Conservation (phyloP, 2,329 filamentous ascomycete genomes). For the Fusarium coffeatum region DNA sequence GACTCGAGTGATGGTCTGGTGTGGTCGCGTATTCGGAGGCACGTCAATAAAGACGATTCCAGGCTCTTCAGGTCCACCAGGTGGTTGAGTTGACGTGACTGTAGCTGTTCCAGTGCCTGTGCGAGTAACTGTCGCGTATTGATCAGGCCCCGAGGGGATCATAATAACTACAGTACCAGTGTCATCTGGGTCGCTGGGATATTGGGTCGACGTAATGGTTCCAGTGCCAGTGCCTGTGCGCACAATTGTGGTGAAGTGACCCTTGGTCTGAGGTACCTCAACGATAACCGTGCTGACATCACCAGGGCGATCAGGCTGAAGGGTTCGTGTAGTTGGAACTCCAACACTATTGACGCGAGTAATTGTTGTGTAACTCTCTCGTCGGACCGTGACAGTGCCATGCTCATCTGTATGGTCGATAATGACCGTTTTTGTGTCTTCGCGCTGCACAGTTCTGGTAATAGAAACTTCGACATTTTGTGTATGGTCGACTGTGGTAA, state of each 20-base stretch:
- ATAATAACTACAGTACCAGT: background rate
- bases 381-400: background rate
- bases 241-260: background rate
- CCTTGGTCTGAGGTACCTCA: background rate
- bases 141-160: background rate
- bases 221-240: background rate
- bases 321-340: background rate
- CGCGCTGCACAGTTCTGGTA: background rate
- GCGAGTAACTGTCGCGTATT: slow-evolving; percentile 5
- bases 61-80: background rate
- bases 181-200: background rate
- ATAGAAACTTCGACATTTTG: background rate
- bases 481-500: background rate
- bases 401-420: background rate
- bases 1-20: background rate
- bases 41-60: background rate
- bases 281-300: background rate
- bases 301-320: background rate
- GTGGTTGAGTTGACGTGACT: background rate
- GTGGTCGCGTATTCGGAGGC: background rate
- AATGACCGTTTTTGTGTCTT: background rate
- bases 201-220: background rate
- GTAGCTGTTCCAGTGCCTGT: background rate
- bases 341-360: background rate
- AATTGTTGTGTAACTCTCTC: background rate